Evolutionary conservation across 352 stramenopile species (phyloP).

Genomic region (Thraustochytrium striatum): DNA sequence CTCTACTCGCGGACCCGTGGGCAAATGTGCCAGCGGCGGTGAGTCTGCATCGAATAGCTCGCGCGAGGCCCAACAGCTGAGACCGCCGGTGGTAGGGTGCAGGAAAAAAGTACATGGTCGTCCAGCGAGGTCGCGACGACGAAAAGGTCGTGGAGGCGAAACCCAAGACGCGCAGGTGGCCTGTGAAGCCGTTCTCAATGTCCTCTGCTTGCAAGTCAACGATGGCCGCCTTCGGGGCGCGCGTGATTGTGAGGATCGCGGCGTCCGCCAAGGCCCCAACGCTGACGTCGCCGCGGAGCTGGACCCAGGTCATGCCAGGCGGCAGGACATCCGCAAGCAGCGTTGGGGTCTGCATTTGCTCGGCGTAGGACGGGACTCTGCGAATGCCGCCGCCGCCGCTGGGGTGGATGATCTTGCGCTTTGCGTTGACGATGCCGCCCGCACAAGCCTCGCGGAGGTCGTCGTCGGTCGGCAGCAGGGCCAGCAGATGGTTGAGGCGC

Average conservation of each 20-base stretch:
- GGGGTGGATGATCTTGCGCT: background rate
- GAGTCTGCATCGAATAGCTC: too few species aligned
- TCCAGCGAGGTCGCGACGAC: too few species aligned
- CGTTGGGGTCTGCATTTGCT: background rate
- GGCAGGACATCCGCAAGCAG: background rate
- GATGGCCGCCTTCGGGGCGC: background rate
- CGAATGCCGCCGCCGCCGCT: background rate
- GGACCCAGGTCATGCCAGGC: too few species aligned
- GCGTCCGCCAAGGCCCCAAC: background rate
- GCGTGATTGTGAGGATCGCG: background rate
- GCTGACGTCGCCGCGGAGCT: background rate
- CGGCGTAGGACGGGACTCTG: background rate
- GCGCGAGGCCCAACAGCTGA: too few species aligned
- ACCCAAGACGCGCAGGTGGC: conserved; percentile 21
- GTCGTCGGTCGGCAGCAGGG: conserved; percentile 43
- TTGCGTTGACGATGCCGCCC: conserved; percentile 13
- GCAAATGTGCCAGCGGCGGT: too few species aligned
- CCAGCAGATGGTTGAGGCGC: conserved; percentile 43
- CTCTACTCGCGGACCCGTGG: too few species aligned
- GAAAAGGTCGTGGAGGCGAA: too few species aligned
- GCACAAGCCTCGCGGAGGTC: conserved; percentile 38
- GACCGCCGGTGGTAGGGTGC: too few species aligned
- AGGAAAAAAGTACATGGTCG: too few species aligned
- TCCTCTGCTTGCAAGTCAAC: background rate
- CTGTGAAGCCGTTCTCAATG: conserved; percentile 29